Conservation (phyloP, 2,329 filamentous ascomycete species). For the Uncinocarpus reesii region DNA sequence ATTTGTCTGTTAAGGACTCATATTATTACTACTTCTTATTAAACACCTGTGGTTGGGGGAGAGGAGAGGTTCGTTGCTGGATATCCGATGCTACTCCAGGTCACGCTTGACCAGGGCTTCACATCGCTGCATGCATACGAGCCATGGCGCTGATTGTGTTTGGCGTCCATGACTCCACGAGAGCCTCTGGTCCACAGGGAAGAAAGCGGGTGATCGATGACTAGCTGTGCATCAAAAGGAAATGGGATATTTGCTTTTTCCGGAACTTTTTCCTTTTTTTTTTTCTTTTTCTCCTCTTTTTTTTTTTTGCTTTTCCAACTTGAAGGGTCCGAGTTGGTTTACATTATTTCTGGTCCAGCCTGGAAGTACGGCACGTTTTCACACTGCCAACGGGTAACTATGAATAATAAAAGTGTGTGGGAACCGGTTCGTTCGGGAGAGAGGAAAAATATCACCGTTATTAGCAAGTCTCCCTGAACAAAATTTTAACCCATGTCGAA, state of each 20-base stretch:
- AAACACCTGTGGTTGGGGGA: not conserved
- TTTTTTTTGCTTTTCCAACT: not conserved
- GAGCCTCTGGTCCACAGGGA: constrained; percentile 3
- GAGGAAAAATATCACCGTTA: too few relatives aligned
- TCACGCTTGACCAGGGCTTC: not conserved
- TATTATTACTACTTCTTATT: too few relatives aligned
- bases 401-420: too few relatives aligned
- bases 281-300: not conserved
- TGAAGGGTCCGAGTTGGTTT: too few relatives aligned
- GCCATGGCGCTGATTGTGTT: not conserved
- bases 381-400: too few relatives aligned
- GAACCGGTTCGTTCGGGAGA: too few relatives aligned
- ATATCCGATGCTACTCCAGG: constrained; percentile 3
- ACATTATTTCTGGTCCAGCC: too few relatives aligned
- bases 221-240: not conserved
- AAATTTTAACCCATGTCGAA: constrained; percentile 8
- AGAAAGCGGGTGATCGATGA: not conserved
- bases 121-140: not conserved
- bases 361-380: too few relatives aligned
- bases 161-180: not conserved
- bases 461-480: too few relatives aligned
- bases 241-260: constrained; percentile 3
- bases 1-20: too few relatives aligned
- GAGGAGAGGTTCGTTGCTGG: not conserved
- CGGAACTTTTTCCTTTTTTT: not conserved